These are phyloP conservation scores for Heliocybe sulcata DNA, from an alignment of 1,284 basidiomycete genomes.

Conservation along the genomic window DNA sequence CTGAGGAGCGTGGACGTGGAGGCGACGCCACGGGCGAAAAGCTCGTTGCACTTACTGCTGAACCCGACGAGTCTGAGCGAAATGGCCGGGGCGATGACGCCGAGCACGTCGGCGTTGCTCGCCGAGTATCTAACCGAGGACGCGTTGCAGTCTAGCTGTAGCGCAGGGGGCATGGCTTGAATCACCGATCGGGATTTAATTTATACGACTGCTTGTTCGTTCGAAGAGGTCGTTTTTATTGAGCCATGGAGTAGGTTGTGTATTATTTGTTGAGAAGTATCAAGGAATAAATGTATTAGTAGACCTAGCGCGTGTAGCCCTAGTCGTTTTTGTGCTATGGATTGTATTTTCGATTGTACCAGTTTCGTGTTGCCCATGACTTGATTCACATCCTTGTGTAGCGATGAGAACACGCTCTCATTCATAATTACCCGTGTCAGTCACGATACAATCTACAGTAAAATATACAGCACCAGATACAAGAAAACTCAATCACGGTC, in stretches of 20 bases:
- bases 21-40: background rate
- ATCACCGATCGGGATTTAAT: too few relatives aligned
- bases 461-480: background rate
- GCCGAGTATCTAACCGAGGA: background rate
- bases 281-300: too few relatives aligned
- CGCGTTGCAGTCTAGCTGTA: background rate
- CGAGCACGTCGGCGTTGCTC: background rate
- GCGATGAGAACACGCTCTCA: too few relatives aligned
- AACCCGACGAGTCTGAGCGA: background rate
- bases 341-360: too few relatives aligned
- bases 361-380: too few relatives aligned
- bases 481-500: slow-evolving; percentile 36
- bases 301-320: too few relatives aligned
- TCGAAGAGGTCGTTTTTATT: too few relatives aligned
- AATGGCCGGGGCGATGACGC: background rate
- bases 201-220: too few relatives aligned
- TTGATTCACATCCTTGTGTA: too few relatives aligned
- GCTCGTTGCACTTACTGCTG: background rate
- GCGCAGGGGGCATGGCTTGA: background rate
- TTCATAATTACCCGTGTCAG: background rate
- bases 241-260: too few relatives aligned
- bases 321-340: too few relatives aligned
- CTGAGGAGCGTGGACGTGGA: background rate
- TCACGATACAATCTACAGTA: background rate
- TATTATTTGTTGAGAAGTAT: too few relatives aligned